Evolutionary conservation across 192 early-diverging fungal species (phyloP).

Genomic region (Podila verticillata): DNA sequence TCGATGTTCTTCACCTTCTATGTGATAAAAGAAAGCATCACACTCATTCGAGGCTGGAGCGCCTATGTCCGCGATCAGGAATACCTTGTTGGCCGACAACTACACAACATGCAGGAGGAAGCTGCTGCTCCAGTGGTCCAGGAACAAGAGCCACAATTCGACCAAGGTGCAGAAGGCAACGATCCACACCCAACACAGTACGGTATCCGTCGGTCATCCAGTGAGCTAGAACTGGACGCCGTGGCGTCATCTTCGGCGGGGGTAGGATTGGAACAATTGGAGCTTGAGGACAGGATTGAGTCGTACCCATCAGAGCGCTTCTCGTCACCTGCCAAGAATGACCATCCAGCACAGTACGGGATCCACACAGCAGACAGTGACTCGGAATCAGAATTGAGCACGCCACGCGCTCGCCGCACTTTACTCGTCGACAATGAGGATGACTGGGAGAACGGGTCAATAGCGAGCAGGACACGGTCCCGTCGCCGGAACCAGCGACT

Average conservation of each 20-base stretch:
- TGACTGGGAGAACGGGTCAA: background rate
- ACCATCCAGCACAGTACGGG: background rate
- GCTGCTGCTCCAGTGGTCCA: background rate
- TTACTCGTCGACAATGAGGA: background rate
- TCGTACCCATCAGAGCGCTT: too few species aligned
- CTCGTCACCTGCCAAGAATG: background rate
- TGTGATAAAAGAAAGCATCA: slow-evolving; percentile 18
- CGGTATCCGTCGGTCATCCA: too few species aligned
- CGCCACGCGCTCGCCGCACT: background rate
- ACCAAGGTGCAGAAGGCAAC: too few species aligned
- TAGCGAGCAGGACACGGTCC: background rate
- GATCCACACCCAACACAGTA: too few species aligned
- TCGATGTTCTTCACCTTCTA: slow-evolving; percentile 4
- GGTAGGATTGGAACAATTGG: too few species aligned
- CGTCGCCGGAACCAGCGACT: background rate
- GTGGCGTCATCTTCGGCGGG: too few species aligned
- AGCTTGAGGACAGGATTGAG: too few species aligned
- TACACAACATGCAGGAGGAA: slow-evolving; percentile 32
- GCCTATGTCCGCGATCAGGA: slow-evolving; percentile 46
- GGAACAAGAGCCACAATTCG: too few species aligned
- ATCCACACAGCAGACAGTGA: background rate
- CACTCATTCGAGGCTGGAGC: slow-evolving; percentile 27
- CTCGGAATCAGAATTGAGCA: background rate
- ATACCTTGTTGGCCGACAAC: slow-evolving; percentile 41
- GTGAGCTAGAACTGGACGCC: too few species aligned